phyloP scores from a whole-genome alignment of 1,284 basidiomycete species.

The Trametes polyzona region DNA sequence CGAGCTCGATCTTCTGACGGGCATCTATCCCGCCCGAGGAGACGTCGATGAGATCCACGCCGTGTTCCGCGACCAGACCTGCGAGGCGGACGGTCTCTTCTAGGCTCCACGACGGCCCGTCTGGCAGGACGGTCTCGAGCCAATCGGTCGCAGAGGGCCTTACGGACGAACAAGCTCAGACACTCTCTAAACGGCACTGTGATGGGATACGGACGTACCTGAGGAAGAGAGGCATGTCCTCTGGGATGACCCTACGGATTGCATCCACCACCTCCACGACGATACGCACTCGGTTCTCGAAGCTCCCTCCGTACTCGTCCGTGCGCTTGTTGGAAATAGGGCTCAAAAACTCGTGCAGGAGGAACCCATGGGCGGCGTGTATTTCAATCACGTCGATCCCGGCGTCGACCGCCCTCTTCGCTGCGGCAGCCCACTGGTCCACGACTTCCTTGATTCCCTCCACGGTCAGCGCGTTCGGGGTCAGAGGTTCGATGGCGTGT shows the following conservation, averaged over 20 bases:
- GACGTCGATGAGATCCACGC: slow-evolving; percentile 58
- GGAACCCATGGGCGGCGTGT: slow-evolving; percentile 65
- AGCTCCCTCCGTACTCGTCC: slow-evolving; percentile 71
- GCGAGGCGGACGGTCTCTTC: slow-evolving; percentile 56
- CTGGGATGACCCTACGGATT: slow-evolving; percentile 52
- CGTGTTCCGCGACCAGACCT: slow-evolving; percentile 48
- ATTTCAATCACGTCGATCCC: slow-evolving; percentile 38
- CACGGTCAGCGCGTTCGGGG: slow-evolving; percentile 57
- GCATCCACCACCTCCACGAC: slow-evolving; percentile 52
- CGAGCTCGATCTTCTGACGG: slow-evolving; percentile 35
- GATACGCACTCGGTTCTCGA: slow-evolving; percentile 57
- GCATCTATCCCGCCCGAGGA: slow-evolving; percentile 50
- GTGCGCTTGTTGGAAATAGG: slow-evolving; percentile 69
- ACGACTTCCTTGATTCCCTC: slow-evolving; percentile 62
- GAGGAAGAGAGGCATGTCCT: slow-evolving; percentile 65
- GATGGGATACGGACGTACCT: slow-evolving; percentile 60
- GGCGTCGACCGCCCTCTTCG: slow-evolving; percentile 55
- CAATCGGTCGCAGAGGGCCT: slow-evolving; percentile 60
- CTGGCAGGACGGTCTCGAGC: slow-evolving; percentile 49
- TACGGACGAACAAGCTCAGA: slow-evolving; percentile 33
- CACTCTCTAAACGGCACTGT: background rate
- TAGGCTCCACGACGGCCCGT: slow-evolving; percentile 52
- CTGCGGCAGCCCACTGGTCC: slow-evolving; percentile 58
- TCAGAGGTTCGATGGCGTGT: background rate
- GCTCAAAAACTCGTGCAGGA: slow-evolving; percentile 56